These are phyloP conservation scores for Hevea brasiliensis DNA, from an alignment of 345 rosid species.

Conservation along the genomic window DNA sequence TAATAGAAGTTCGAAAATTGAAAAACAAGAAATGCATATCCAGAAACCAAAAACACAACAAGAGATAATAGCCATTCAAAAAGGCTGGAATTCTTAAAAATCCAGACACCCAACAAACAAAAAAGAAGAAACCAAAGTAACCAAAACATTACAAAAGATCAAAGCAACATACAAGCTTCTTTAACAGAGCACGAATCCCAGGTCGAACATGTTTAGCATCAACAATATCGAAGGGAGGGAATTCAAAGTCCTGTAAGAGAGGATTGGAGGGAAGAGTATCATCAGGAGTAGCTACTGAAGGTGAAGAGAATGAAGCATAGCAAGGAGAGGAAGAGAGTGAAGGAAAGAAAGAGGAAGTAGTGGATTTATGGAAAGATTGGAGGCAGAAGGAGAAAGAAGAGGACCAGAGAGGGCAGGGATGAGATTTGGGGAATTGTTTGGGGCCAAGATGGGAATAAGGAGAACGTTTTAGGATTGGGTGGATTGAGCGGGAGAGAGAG, in stretches of 20 bases:
- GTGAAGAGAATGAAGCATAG: constrained; percentile 22
- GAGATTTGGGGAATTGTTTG: constrained; percentile 29
- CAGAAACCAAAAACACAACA: neutral
- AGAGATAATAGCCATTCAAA: neutral
- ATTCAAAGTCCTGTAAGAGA: constrained; percentile 65
- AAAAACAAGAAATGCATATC: no score
- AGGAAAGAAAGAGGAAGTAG: constrained; percentile 4
- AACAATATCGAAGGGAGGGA: constrained; percentile 74
- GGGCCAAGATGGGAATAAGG: constrained; percentile 33
- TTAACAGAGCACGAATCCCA: constrained; percentile 67
- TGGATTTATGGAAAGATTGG: constrained; percentile 24
- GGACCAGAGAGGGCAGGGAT: constrained; percentile 56
- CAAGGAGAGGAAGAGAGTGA: constrained; percentile 20
- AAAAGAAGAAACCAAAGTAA: constrained; percentile 7
- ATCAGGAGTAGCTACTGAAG: constrained; percentile 38
- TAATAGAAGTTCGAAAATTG: no score
- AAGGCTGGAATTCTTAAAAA: neutral
- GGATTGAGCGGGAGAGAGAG: constrained; percentile 42
- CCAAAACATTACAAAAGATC: constrained; percentile 1
- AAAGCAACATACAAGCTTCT: constrained; percentile 50
- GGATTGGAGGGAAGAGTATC: constrained; percentile 54
- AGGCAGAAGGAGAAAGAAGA: constrained; percentile 48
- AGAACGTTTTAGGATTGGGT: constrained; percentile 32
- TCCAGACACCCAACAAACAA: no score
- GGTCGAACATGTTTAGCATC: constrained; percentile 72